phyloP scores from a whole-genome alignment of 306 rosid species.

The Vigna radiata region DNA sequence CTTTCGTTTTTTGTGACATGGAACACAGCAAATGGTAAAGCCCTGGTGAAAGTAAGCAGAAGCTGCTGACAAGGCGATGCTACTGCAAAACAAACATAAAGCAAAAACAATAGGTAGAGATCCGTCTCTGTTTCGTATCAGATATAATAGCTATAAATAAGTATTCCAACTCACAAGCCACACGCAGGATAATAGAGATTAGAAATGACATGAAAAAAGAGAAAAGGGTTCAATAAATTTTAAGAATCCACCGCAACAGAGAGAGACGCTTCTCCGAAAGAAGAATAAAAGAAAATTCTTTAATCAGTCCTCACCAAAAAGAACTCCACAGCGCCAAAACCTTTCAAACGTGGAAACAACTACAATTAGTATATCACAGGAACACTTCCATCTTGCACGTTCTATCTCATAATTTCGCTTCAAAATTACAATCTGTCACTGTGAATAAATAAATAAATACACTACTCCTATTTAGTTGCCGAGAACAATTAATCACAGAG shows the following conservation, averaged over 20 bases:
- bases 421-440: not conserved
- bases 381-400: constrained; percentile 6
- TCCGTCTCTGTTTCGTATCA: constrained; percentile 66
- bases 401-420: constrained; percentile 43
- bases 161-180: constrained; percentile 51
- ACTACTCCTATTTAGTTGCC: constrained; percentile 60
- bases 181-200: constrained; percentile 16
- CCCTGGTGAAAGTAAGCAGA: constrained; percentile 55
- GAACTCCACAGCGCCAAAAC: constrained; percentile 82
- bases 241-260: constrained; percentile 67
- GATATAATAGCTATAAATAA: constrained; percentile 39
- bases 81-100: constrained; percentile 82
- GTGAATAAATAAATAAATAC: constrained; percentile 8
- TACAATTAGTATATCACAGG: constrained; percentile 54
- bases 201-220: not conserved
- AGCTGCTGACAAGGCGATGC: constrained; percentile 50
- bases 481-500: constrained; percentile 48
- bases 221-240: constrained; percentile 29
- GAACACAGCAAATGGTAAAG: constrained; percentile 49
- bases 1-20: constrained; percentile 56
- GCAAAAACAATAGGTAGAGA: constrained; percentile 79
- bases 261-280: constrained; percentile 61
- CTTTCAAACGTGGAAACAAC: constrained; percentile 60
- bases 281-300: constrained; percentile 76
- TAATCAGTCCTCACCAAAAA: constrained; percentile 94